Evolutionary conservation across 441 rosid species (phyloP).

Genomic region (Manihot esculenta): DNA sequence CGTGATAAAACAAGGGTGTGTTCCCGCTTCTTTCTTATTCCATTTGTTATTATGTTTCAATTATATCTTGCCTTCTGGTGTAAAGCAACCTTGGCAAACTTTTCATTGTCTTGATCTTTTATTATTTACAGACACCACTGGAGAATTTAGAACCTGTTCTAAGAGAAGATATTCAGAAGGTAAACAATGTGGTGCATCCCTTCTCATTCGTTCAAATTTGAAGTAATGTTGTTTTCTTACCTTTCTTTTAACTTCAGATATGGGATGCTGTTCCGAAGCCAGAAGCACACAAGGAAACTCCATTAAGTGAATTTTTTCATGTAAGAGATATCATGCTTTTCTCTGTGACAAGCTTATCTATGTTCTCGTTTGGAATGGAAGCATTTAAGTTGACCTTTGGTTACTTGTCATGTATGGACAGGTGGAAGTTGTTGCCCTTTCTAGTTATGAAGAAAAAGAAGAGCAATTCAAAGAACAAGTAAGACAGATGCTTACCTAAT

Average conservation of each 20-base stretch:
- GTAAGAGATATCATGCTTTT: constrained; percentile 43
- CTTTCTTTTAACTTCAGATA: constrained; percentile 54
- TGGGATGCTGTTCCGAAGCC: constrained; percentile 99
- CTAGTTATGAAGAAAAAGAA: constrained; percentile 99
- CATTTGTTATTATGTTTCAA: background rate
- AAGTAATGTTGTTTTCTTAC: constrained; percentile 17
- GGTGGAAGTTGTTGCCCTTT: constrained; percentile 98
- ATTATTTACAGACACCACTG: constrained; percentile 76
- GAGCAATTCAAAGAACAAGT: constrained; percentile 98
- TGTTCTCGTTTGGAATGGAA: constrained; percentile 7
- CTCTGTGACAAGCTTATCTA: background rate
- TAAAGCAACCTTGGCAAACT: background rate
- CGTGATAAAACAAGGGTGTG: constrained; percentile 98
- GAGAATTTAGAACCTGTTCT: constrained; percentile 94
- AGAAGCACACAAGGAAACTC: constrained; percentile 88
- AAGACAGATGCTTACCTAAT: constrained; percentile 6
- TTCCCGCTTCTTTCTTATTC: constrained; percentile 16
- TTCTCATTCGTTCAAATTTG: constrained; percentile 7
- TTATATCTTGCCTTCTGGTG: background rate
- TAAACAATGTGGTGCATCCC: constrained; percentile 27
- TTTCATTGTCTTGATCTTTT: constrained; percentile 16
- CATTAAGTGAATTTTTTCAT: constrained; percentile 93
- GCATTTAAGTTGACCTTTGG: constrained; percentile 18
- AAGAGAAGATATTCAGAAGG: constrained; percentile 99
- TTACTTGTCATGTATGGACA: constrained; percentile 31